phyloP scores from a whole-genome alignment of 1,284 basidiomycete genomes.

The Ganoderma leucocontextum region DNA sequence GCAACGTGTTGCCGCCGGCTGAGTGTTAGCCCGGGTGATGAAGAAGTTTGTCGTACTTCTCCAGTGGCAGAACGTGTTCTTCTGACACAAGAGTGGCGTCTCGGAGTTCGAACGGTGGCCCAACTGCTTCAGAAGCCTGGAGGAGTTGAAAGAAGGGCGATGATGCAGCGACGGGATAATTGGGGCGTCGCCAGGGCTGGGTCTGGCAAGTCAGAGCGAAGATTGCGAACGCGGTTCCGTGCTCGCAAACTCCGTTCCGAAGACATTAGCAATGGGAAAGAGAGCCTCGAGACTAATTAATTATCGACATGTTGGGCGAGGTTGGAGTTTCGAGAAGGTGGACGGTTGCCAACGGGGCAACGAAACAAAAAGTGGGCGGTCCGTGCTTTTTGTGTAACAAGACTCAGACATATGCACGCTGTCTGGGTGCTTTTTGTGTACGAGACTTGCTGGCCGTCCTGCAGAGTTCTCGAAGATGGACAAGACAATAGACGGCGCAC shows the following conservation, averaged over 20 bases:
- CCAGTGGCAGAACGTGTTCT: constrained; percentile 9
- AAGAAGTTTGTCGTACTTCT: not conserved
- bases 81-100: constrained; percentile 3
- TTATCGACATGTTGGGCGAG: not conserved
- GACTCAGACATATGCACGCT: constrained; percentile 31
- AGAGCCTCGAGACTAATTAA: constrained; percentile 6
- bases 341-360: constrained; percentile 28
- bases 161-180: not conserved
- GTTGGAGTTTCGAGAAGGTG: constrained; percentile 26
- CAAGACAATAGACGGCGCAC: constrained; percentile 37
- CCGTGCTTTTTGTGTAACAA: constrained; percentile 34
- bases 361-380: constrained; percentile 35
- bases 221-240: constrained; percentile 8
- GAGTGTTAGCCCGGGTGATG: not conserved
- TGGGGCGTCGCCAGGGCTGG: not conserved
- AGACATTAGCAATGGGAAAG: not conserved
- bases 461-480: constrained; percentile 34
- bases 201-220: constrained; percentile 5
- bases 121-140: not conserved
- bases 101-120: constrained; percentile 11
- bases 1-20: not conserved
- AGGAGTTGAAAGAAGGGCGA: not conserved
- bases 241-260: constrained; percentile 20
- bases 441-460: constrained; percentile 19
- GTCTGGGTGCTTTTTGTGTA: constrained; percentile 35